Evolutionary conservation across 768 basidiomycete species (phyloP).

Genomic region (Amanita rimosa): DNA sequence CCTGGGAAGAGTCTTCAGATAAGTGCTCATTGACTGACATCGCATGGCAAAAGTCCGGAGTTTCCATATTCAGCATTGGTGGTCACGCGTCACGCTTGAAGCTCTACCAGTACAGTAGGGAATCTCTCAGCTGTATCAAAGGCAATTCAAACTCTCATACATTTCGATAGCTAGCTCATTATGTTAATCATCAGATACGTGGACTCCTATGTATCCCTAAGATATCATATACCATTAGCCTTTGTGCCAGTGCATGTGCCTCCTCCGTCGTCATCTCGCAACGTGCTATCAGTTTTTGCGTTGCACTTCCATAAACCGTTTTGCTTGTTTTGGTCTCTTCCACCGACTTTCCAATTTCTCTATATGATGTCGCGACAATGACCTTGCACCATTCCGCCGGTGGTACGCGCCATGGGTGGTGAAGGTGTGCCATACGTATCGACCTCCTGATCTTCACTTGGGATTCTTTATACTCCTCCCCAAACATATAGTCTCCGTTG

Average conservation of each 20-base stretch:
- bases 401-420: constrained; percentile 8
- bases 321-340: constrained; percentile 6
- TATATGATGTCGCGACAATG: constrained; percentile 9
- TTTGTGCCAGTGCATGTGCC: background rate
- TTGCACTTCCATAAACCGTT: constrained; percentile 5
- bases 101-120: too few relatives aligned
- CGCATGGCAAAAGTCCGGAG: background rate
- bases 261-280: constrained; percentile 9
- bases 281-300: constrained; percentile 5
- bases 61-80: too few relatives aligned
- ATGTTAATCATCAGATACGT: too few relatives aligned
- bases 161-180: too few relatives aligned
- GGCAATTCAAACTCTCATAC: too few relatives aligned
- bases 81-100: too few relatives aligned
- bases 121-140: too few relatives aligned
- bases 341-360: background rate
- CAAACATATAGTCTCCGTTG: constrained; percentile 9
- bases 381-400: constrained; percentile 9
- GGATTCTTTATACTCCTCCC: constrained; percentile 21
- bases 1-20: background rate
- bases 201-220: background rate
- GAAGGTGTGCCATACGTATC: constrained; percentile 3
- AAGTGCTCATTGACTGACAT: background rate
- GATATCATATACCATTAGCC: background rate
- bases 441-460: constrained; percentile 13